phyloP scores from a whole-genome alignment of 768 basidiomycete species.

The Daedaleopsis nitida region DNA sequence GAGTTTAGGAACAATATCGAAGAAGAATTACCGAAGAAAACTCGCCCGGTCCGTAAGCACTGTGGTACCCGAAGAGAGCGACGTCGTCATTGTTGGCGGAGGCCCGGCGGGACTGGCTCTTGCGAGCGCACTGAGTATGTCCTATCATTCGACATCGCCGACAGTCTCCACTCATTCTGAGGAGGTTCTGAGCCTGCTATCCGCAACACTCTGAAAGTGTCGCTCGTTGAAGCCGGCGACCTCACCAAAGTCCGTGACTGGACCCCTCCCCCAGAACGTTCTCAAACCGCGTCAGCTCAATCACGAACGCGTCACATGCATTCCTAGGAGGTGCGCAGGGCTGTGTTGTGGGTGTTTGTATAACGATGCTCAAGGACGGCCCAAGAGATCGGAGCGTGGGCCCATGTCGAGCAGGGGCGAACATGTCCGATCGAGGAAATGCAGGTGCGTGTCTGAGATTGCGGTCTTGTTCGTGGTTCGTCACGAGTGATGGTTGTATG shows the following conservation, averaged over 20 bases:
- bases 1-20: neutral
- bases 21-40: no score
- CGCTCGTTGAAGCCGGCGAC: slow-evolving; percentile 83
- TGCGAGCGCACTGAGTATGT: slow-evolving; percentile 81
- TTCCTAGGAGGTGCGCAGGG: slow-evolving; percentile 62
- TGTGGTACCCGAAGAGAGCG: slow-evolving; percentile 52
- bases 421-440: slow-evolving; percentile 81
- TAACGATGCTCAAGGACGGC: neutral
- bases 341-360: slow-evolving; percentile 2
- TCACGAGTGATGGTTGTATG: neutral
- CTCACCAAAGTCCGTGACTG: slow-evolving; percentile 69
- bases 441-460: slow-evolving; percentile 54
- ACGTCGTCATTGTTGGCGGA: slow-evolving; percentile 93
- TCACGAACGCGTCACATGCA: slow-evolving; percentile 70
- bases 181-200: slow-evolving; percentile 24
- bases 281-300: slow-evolving; percentile 86
- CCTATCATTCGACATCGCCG: neutral
- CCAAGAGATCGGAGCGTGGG: slow-evolving; percentile 85
- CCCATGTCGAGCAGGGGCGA: slow-evolving; percentile 64
- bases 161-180: neutral
- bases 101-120: slow-evolving; percentile 91
- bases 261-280: slow-evolving; percentile 56
- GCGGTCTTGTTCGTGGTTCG: neutral
- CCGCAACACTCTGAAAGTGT: slow-evolving; percentile 57
- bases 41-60: neutral